Percentiles rank a stretch among this genome's conserved stretches.
Conservation (phyloP, 23 red algal species). For the Pyropia haitanensis region DNA sequence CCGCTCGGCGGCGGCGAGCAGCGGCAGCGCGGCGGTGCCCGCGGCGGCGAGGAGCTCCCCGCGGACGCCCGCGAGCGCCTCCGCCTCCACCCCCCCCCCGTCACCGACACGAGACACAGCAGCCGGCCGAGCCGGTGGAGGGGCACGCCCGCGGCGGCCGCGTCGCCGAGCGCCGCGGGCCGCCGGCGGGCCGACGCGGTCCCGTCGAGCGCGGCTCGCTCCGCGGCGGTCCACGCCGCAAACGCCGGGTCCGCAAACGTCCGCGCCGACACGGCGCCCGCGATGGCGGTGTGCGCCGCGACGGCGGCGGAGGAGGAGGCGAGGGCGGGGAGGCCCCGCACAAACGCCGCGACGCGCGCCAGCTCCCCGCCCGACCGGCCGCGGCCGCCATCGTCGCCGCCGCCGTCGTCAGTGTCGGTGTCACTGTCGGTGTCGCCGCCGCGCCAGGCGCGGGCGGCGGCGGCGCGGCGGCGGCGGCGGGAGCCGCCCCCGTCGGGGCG, state of each 20-base stretch:
- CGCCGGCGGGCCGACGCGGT: slow-evolving; percentile 8
- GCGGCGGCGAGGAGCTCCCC: no score
- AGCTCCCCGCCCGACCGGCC: slow-evolving; percentile 31
- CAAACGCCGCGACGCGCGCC: slow-evolving; percentile 27
- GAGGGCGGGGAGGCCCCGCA: slow-evolving; percentile 27
- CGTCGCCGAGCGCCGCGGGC: slow-evolving; percentile 10
- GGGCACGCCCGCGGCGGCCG: slow-evolving; percentile 22
- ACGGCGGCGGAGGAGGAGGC: slow-evolving; percentile 22
- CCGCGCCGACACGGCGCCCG: slow-evolving; percentile 31
- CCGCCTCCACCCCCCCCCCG: slow-evolving; percentile 28
- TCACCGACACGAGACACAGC: slow-evolving; percentile 31
- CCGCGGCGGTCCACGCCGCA: slow-evolving; percentile 27
- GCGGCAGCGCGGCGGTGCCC: no score
- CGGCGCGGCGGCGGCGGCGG: no score
- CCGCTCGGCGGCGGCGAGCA: no score
- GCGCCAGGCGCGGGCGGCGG: no score
- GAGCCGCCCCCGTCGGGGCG: slow-evolving; percentile 23
- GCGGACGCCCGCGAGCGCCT: slow-evolving; percentile 5
- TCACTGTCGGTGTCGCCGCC: no score
- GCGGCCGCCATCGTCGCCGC: slow-evolving; percentile 33
- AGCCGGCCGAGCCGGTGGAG: slow-evolving; percentile 32
- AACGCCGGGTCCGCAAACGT: slow-evolving; percentile 51
- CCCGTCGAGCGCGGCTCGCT: slow-evolving; percentile 50
- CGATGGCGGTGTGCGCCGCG: slow-evolving; percentile 45
- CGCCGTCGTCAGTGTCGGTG: slow-evolving; percentile 10